Base-by-base conservation (phyloP, 176 grass and related monocot species). In the Oryza coarctata region DNA sequence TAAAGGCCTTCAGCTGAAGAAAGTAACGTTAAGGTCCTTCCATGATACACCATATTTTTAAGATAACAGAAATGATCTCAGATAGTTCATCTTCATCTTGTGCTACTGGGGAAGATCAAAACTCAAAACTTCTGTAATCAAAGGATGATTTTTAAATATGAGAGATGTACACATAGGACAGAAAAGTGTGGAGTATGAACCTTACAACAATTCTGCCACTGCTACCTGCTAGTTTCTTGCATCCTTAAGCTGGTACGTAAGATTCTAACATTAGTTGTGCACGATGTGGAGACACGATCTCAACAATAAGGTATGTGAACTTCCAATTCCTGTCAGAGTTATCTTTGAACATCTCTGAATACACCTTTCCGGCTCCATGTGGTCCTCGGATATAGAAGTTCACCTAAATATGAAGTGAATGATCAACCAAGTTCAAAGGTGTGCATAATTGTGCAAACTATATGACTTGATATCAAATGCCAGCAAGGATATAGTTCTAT, bases 341-440 rank as follows among this genome's bases (percentile, higher is more conserved):
- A 81, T 99, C 93, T 88, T 90, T 94, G 50, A 99, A 99, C 97
- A 96, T 99, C 84, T 99, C 91, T 1, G 93, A 79, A 75, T 92
- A 94, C 65, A 99, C 97, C 83, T 94, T 93, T 62, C 95, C 92
- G 76, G 79, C 87, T 82, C 95, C 95, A 84, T 90, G 88, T n/a
- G 95, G 90, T 62, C 90, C 95, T 25, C 95, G 86, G 85, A 98
- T 90, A 60, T 89, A 81, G 85, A 95, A 95, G 72, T 92, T 94
- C 13, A 95, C 95, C 95, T 98, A 80, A 65, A 77, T 60, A 86
- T 83, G 43, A 14, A 33, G 50, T 75, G 39, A 55, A 50, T 55
- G 43, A 52, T 38, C 62, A 73, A 76, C 30, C 35, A 70, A 52
- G 8, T 57, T 83, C 39, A 18, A 47, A 62, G 61, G 40, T 22